Conservation (phyloP, 495 filamentous ascomycete species). For the Mycothermus thermophilus region DNA sequence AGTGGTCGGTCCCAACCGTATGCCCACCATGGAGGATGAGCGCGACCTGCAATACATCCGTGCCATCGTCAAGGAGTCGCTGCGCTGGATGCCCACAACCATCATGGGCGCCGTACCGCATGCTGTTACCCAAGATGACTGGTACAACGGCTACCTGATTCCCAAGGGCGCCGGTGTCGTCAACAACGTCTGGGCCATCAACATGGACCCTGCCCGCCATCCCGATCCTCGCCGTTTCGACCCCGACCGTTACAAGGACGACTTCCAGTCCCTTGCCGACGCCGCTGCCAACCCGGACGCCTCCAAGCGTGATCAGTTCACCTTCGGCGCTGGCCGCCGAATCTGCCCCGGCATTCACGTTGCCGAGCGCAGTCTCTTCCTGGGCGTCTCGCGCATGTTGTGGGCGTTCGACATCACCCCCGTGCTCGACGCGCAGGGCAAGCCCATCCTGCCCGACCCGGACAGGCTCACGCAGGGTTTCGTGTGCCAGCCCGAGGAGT, state of each 20-base stretch:
- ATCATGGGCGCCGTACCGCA: constrained; percentile 44
- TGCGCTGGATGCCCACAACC: constrained; percentile 47
- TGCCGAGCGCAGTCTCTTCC: constrained; percentile 42
- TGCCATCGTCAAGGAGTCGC: constrained; percentile 40
- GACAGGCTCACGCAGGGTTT: constrained; percentile 31
- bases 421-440: constrained; percentile 19
- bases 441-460: constrained; percentile 24
- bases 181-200: constrained; percentile 36
- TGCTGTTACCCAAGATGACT: constrained; percentile 36
- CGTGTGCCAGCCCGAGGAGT: constrained; percentile 31
- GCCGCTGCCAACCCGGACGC: constrained; percentile 22
- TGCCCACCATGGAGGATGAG: constrained; percentile 40
- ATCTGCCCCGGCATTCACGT: constrained; percentile 46
- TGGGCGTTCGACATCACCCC: constrained; percentile 39
- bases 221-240: constrained; percentile 25
- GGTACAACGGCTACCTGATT: constrained; percentile 36
- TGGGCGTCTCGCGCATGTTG: constrained; percentile 36
- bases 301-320: constrained; percentile 30
- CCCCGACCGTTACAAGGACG: constrained; percentile 19
- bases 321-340: constrained; percentile 46
- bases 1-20: constrained; percentile 34
- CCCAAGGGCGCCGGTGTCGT: constrained; percentile 35
- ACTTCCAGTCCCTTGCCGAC: constrained; percentile 16
- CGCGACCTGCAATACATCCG: constrained; percentile 37
- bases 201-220: constrained; percentile 23